phyloP scores from a whole-genome alignment of 805 yeast species.

The Saccharomycopsis babjevae region DNA sequence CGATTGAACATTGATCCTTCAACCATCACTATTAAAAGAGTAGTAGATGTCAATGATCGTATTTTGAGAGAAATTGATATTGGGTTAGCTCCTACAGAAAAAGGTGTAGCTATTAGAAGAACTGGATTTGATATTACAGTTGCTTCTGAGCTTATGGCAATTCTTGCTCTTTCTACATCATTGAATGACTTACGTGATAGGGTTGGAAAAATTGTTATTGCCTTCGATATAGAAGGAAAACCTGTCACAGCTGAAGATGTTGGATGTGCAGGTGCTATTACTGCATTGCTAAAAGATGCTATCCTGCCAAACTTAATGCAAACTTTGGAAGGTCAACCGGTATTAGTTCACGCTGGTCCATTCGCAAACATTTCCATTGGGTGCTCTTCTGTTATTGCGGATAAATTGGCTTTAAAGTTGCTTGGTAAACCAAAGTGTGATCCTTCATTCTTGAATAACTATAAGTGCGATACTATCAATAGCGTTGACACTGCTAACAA shows the following conservation, averaged over 20 bases:
- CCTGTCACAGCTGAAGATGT: conserved; percentile 92
- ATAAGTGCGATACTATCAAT: conserved; percentile 21
- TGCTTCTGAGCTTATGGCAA: conserved; percentile 95
- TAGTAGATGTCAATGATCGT: conserved; percentile 90
- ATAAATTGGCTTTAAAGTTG: conserved; percentile 81
- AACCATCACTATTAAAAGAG: conserved; percentile 85
- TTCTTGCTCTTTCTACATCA: conserved; percentile 71
- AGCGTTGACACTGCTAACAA: not conserved
- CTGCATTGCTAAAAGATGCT: conserved; percentile 92
- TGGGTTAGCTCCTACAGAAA: conserved; percentile 90
- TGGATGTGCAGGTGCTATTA: conserved; percentile 91
- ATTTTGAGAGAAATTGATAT: conserved; percentile 79
- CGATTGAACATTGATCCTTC: conserved; percentile 83
- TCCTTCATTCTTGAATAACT: conserved; percentile 22
- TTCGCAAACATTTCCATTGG: conserved; percentile 97
- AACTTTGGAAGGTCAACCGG: conserved; percentile 95
- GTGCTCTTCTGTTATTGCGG: conserved; percentile 90
- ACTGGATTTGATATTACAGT: conserved; percentile 96
- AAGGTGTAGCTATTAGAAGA: conserved; percentile 61
- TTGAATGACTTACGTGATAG: conserved; percentile 78
- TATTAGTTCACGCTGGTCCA: conserved; percentile 95
- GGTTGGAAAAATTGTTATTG: conserved; percentile 84
- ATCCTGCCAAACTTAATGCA: conserved; percentile 96
- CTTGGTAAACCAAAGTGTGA: conserved; percentile 52
- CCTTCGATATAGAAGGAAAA: conserved; percentile 59